Evolutionary conservation across 2,329 filamentous ascomycete genomes (phyloP).

Genomic region (Hypocreales sp.): DNA sequence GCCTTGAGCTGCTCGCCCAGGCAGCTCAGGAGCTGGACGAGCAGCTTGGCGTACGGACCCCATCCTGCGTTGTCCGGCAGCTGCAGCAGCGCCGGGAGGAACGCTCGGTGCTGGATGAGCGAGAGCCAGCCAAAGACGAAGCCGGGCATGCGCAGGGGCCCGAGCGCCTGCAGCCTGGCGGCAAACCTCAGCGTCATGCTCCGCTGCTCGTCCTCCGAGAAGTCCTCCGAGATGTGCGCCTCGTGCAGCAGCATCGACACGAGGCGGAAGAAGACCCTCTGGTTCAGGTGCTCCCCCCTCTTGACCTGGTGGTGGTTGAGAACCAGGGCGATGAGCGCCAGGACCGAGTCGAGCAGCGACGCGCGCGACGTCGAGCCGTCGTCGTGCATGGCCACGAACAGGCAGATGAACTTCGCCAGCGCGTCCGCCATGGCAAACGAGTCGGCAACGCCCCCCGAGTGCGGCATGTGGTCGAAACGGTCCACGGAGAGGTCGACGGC

Average conservation of each 20-base stretch:
- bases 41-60: conserved; percentile 56
- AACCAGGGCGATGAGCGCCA: conserved; percentile 65
- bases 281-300: conserved; percentile 68
- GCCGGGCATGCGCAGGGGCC: conserved; percentile 61
- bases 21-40: conserved; percentile 57
- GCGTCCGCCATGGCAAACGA: conserved; percentile 56
- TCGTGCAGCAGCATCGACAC: conserved; percentile 74
- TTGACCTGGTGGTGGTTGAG: conserved; percentile 75
- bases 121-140: conserved; percentile 79
- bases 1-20: conserved; percentile 69
- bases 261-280: conserved; percentile 81
- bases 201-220: conserved; percentile 40
- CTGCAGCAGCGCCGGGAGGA: conserved; percentile 64
- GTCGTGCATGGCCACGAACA: conserved; percentile 58
- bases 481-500: conserved; percentile 68
- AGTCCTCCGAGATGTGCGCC: conserved; percentile 42
- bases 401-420: conserved; percentile 63
- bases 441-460: conserved; percentile 43
- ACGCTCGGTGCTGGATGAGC: conserved; percentile 69
- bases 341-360: conserved; percentile 59
- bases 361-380: conserved; percentile 49
- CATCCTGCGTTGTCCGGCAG: conserved; percentile 57
- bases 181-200: conserved; percentile 61
- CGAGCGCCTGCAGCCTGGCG: conserved; percentile 53
- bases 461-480: conserved; percentile 58